A percentile compares a stretch with the other conserved stretches of the same genome.
Evolutionary conservation across 1,284 basidiomycete species (phyloP).

Genomic region (Nidula niveotomentosa): DNA sequence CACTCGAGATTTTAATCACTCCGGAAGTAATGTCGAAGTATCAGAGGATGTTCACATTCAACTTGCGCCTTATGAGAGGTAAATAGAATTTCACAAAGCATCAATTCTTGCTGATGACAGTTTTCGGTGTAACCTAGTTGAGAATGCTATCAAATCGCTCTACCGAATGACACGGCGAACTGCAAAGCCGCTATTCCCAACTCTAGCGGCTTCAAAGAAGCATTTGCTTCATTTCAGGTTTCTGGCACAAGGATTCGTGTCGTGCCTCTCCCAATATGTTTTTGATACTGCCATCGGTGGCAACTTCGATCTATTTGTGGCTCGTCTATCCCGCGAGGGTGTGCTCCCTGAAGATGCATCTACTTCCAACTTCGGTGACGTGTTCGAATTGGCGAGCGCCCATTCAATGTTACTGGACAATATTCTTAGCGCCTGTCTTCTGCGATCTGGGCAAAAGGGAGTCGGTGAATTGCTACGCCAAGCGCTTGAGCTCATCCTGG

Average conservation of each 20-base stretch:
- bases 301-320: constrained; percentile 72
- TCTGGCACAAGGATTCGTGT: constrained; percentile 68
- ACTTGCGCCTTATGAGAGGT: constrained; percentile 79
- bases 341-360: constrained; percentile 3
- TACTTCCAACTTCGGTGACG: constrained; percentile 52
- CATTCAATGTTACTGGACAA: constrained; percentile 76
- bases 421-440: constrained; percentile 76
- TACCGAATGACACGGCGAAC: constrained; percentile 58
- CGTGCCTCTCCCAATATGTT: constrained; percentile 64
- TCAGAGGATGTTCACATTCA: constrained; percentile 76
- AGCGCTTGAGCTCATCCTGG: constrained; percentile 67
- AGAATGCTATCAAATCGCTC: constrained; percentile 66
- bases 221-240: constrained; percentile 71
- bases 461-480: constrained; percentile 68
- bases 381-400: constrained; percentile 70
- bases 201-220: constrained; percentile 48
- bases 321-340: constrained; percentile 28
- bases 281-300: constrained; percentile 77
- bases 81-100: constrained; percentile 9
- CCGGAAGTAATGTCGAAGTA: constrained; percentile 77
- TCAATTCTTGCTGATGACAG: too few species aligned
- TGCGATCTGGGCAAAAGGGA: constrained; percentile 69
- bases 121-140: constrained; percentile 41
- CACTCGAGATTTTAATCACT: constrained; percentile 72
- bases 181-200: constrained; percentile 55